Evolutionary conservation across 2,329 filamentous ascomycete genomes (phyloP).

Genomic region (Diaporthe nobilis): DNA sequence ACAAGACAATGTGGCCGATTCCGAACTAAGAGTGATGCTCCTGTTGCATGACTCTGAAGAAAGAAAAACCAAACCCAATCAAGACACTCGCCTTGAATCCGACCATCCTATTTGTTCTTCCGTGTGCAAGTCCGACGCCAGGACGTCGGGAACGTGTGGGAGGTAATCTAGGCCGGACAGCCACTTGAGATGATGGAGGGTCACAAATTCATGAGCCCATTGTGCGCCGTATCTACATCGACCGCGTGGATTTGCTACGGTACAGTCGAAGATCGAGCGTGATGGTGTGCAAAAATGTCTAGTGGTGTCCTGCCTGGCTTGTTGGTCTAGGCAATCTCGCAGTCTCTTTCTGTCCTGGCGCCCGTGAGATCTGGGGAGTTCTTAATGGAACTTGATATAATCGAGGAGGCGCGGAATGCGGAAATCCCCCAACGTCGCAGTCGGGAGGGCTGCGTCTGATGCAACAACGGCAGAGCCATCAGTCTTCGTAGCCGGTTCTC

Average conservation of each 20-base stretch:
- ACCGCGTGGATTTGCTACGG: neutral
- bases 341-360: conserved; percentile 20
- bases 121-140: conserved; percentile 1
- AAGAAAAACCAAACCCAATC: conserved; percentile 16
- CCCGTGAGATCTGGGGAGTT: neutral
- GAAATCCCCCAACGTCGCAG: conserved; percentile 16
- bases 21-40: neutral
- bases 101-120: conserved; percentile 17
- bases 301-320: conserved; percentile 4
- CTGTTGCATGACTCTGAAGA: neutral
- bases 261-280: neutral
- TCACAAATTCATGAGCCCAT: neutral
- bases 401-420: conserved; percentile 21
- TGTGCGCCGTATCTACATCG: conserved; percentile 1
- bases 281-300: conserved; percentile 4
- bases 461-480: conserved; percentile 26
- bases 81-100: conserved; percentile 16
- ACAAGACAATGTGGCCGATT: neutral
- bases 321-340: conserved; percentile 22
- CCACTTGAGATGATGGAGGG: conserved; percentile 16
- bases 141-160: conserved; percentile 2
- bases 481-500: conserved; percentile 12
- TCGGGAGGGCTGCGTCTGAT: conserved; percentile 32
- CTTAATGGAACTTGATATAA: conserved; percentile 21
- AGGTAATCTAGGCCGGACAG: conserved; percentile 18